phyloP scores from a whole-genome alignment of 2,329 filamentous ascomycete genomes.

The Aspergillus jensenii region DNA sequence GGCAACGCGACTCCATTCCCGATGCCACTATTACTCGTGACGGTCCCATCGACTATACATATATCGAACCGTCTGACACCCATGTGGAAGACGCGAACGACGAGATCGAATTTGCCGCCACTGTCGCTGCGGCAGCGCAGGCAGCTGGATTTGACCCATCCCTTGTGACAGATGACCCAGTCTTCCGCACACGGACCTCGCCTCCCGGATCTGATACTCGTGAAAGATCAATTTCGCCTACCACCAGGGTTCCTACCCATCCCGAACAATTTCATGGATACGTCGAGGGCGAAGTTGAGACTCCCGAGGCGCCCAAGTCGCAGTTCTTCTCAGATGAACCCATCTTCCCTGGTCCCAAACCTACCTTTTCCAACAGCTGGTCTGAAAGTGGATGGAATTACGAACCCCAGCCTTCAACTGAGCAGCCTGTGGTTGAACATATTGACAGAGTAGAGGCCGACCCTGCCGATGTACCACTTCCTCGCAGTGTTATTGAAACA shows the following conservation, averaged over 20 bases:
- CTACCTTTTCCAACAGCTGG: conserved; percentile 4
- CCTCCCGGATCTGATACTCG: conserved; percentile 62
- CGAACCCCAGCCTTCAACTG: conserved; percentile 12
- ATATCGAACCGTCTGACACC: conserved; percentile 11
- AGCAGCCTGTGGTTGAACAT: neutral
- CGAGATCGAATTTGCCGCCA: conserved; percentile 69
- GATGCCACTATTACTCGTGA: conserved; percentile 1
- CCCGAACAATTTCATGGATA: conserved; percentile 42
- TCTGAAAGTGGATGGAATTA: neutral
- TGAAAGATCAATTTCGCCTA: conserved; percentile 51
- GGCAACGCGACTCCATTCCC: neutral
- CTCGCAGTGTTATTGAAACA: neutral
- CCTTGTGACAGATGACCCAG: conserved; percentile 66
- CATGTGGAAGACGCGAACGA: conserved; percentile 42
- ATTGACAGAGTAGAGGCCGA: neutral
- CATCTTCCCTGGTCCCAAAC: conserved; percentile 23
- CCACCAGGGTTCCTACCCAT: conserved; percentile 50
- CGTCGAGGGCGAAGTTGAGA: conserved; percentile 52
- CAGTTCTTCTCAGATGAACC: conserved; percentile 18
- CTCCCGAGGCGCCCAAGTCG: conserved; percentile 25
- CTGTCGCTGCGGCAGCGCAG: conserved; percentile 66
- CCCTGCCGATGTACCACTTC: neutral
- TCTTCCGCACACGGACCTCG: conserved; percentile 63
- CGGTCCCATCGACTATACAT: conserved; percentile 7
- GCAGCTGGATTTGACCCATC: conserved; percentile 70